These are phyloP conservation scores for Echinosophora koreensis DNA, from an alignment of 306 rosid species.

Conservation along the genomic window DNA sequence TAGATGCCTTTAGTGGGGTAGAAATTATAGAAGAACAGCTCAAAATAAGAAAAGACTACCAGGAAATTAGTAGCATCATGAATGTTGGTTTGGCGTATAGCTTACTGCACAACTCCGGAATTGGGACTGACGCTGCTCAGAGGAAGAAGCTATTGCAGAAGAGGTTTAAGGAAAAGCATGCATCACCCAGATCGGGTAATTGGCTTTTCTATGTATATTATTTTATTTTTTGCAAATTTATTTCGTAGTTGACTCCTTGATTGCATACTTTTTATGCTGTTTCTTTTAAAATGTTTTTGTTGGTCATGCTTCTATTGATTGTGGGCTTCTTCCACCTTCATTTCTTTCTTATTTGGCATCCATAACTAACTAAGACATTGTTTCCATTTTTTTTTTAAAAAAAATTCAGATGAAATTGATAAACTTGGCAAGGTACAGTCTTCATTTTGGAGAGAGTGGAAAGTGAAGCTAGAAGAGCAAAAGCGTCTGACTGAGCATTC, in stretches of 20 bases:
- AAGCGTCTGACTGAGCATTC: conserved; percentile 83
- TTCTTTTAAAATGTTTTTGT: conserved; percentile 33
- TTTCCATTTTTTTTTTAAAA: conserved; percentile 17
- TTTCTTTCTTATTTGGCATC: conserved; percentile 34
- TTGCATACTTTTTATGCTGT: conserved; percentile 22
- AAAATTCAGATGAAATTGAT: conserved; percentile 69
- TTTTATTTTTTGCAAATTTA: conserved; percentile 26
- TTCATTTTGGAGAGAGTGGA: conserved; percentile 99
- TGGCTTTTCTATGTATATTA: conserved; percentile 39
- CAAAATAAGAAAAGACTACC: conserved; percentile 81
- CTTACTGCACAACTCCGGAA: conserved; percentile 78
- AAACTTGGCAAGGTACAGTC: conserved; percentile 84
- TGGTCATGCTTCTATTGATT: conserved; percentile 36
- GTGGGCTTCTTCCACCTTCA: conserved; percentile 23
- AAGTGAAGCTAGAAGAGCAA: conserved; percentile 87
- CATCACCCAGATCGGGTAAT: conserved; percentile 69
- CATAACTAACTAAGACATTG: conserved; percentile 24
- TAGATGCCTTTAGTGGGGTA: conserved; percentile 87
- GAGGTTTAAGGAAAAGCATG: conserved; percentile 83
- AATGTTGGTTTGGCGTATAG: conserved; percentile 92
- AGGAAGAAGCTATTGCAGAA: conserved; percentile 78
- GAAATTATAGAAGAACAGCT: conserved; percentile 93
- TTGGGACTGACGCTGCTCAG: conserved; percentile 70
- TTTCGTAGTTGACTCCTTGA: conserved; percentile 19
- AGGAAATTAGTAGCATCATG: conserved; percentile 83